Conservation (phyloP, 306 rosid species). For the Lagenaria siceraria region DNA sequence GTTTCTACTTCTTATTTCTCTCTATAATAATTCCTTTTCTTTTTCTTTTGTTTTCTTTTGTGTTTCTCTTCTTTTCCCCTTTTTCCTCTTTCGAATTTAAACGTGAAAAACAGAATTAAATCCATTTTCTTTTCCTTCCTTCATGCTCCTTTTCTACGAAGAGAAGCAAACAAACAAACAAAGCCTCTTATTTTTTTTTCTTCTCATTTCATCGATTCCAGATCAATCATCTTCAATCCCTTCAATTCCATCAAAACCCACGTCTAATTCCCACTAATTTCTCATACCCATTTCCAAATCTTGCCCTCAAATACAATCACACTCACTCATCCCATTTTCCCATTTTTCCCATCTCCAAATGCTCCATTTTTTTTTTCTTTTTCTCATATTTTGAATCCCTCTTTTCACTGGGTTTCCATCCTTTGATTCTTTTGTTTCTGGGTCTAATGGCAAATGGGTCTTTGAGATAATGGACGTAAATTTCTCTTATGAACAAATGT, state of each 20-base stretch:
- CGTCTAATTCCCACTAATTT: conserved; percentile 46
- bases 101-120: conserved; percentile 6
- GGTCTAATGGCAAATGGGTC: conserved; percentile 26
- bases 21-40: no score
- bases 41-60: neutral
- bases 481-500: conserved; percentile 10
- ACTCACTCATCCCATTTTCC: conserved; percentile 13
- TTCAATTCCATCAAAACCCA: conserved; percentile 46
- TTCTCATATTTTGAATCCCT: neutral
- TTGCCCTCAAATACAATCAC: conserved; percentile 6
- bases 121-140: conserved; percentile 13
- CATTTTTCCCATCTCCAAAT: neutral
- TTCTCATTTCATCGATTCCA: conserved; percentile 36
- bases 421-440: neutral
- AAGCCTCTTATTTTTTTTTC: conserved; percentile 17
- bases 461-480: conserved; percentile 45
- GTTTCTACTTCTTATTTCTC: no score
- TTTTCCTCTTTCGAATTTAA: neutral
- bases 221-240: conserved; percentile 34
- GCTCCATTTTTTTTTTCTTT: neutral
- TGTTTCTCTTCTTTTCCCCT: neutral
- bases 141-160: conserved; percentile 58
- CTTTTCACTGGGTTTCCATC: neutral
- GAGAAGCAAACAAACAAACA: conserved; percentile 8
- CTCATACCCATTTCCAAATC: conserved; percentile 37